Percentiles rank a stretch among this genome's conserved stretches.
phyloP scores from a whole-genome alignment of 441 rosid genomes.

The Erysimum pusillum region DNA sequence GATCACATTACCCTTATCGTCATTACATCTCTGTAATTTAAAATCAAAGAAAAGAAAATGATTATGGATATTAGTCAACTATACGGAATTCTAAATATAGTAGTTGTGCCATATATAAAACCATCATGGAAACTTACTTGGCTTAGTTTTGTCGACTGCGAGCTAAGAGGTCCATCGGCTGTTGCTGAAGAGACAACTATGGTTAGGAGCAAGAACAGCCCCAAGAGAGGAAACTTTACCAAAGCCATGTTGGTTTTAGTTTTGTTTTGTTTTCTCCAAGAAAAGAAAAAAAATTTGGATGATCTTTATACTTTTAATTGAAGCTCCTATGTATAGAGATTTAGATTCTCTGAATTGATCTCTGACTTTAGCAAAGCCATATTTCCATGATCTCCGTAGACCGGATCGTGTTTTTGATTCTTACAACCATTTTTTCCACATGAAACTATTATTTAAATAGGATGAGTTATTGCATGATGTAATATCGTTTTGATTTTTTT shows the following conservation, averaged over 20 bases:
- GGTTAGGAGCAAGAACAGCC: background rate
- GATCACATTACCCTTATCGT: background rate
- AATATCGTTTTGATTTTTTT: background rate
- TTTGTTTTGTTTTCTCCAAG: background rate
- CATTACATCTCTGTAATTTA: background rate
- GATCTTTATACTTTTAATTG: background rate
- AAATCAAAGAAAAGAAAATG: background rate
- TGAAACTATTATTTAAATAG: background rate
- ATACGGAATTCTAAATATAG: background rate
- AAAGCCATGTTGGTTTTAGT: background rate
- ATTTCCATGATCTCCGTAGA: background rate
- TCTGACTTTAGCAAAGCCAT: background rate
- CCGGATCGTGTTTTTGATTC: background rate
- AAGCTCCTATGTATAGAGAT: background rate
- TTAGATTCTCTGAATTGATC: background rate
- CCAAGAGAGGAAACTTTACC: background rate
- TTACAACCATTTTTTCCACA: background rate
- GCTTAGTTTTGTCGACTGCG: background rate
- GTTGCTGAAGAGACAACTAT: background rate
- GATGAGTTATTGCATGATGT: background rate
- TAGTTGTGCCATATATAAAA: background rate
- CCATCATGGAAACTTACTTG: background rate
- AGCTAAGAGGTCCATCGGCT: background rate
- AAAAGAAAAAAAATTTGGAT: background rate
- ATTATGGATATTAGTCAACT: background rate